Evolutionary conservation across 768 basidiomycete genomes (phyloP).

Genomic region (Lentinula raphanica): DNA sequence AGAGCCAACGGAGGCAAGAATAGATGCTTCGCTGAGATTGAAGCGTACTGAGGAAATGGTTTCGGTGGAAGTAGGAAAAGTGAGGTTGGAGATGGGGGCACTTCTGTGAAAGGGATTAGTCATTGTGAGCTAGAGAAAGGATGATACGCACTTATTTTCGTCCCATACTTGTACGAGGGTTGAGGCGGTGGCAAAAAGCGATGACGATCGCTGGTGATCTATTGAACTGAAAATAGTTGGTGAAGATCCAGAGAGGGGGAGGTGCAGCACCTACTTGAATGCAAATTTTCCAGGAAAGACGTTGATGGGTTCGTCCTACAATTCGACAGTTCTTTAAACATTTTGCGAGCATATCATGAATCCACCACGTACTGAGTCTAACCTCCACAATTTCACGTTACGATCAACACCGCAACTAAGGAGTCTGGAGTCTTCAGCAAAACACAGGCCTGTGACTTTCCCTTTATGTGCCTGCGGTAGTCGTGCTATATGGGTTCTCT

Average conservation of each 20-base stretch:
- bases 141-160: conserved; percentile 73
- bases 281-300: conserved; percentile 83
- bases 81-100: conserved; percentile 79
- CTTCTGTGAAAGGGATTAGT: conserved; percentile 43
- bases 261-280: conserved; percentile 65
- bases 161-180: conserved; percentile 97
- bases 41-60: conserved; percentile 86
- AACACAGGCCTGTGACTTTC: conserved; percentile 79
- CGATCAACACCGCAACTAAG: conserved; percentile 81
- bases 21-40: conserved; percentile 90
- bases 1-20: conserved; percentile 91
- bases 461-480: conserved; percentile 76
- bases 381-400: conserved; percentile 79
- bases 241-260: not conserved
- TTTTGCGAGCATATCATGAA: not conserved
- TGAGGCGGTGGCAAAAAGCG: conserved; percentile 92
- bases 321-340: conserved; percentile 6
- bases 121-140: not conserved
- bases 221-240: conserved; percentile 55
- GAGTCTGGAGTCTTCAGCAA: conserved; percentile 55
- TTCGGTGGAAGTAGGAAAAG: conserved; percentile 83
- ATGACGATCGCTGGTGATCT: conserved; percentile 86
- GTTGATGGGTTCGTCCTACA: conserved; percentile 52
- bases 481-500: conserved; percentile 46
- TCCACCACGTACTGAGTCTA: conserved; percentile 27